A percentile compares a stretch with the other conserved stretches of the same genome.
phyloP scores from a whole-genome alignment of 2,329 filamentous ascomycete genomes.

The Microcyclospora pomicola region DNA sequence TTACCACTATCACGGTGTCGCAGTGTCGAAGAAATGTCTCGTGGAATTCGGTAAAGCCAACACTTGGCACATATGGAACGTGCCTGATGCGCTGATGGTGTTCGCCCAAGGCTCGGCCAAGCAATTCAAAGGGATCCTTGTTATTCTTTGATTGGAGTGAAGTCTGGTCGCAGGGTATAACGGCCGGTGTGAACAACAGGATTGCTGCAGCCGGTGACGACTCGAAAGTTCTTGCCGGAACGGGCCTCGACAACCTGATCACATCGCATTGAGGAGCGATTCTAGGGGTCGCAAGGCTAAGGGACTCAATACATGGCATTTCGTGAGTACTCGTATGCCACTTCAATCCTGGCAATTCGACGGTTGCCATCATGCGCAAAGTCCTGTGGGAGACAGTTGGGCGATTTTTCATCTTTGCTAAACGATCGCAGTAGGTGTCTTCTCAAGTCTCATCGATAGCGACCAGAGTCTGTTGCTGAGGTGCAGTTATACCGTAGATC shows the following conservation, averaged over 20 bases:
- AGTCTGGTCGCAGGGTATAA: constrained; percentile 8
- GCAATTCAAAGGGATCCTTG: constrained; percentile 57
- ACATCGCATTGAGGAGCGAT: constrained; percentile 3
- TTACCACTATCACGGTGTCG: constrained; percentile 47
- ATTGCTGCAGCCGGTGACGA: constrained; percentile 28
- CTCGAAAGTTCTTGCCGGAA: constrained; percentile 15
- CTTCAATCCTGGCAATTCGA: too few relatives aligned
- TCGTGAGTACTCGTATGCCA: too few relatives aligned
- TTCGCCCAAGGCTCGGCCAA: constrained; percentile 49
- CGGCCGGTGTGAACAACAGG: constrained; percentile 32
- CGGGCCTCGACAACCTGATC: constrained; percentile 3
- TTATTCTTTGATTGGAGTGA: constrained; percentile 20
- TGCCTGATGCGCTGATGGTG: constrained; percentile 52
- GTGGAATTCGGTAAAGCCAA: constrained; percentile 52
- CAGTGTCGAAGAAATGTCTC: constrained; percentile 48
- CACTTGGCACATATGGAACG: constrained; percentile 52
- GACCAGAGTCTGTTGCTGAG: too few relatives aligned
- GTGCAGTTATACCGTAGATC: too few relatives aligned
- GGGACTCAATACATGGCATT: neutral
- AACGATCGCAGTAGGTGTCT: too few relatives aligned
- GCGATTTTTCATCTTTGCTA: too few relatives aligned
- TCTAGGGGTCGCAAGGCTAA: neutral
- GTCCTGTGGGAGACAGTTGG: too few relatives aligned
- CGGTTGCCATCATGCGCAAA: too few relatives aligned
- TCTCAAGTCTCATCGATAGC: too few relatives aligned